A percentile compares a stretch with the other conserved stretches of the same genome.
phyloP scores from a whole-genome alignment of 2,329 filamentous ascomycete genomes.

The Aspergillus arachidicola region DNA sequence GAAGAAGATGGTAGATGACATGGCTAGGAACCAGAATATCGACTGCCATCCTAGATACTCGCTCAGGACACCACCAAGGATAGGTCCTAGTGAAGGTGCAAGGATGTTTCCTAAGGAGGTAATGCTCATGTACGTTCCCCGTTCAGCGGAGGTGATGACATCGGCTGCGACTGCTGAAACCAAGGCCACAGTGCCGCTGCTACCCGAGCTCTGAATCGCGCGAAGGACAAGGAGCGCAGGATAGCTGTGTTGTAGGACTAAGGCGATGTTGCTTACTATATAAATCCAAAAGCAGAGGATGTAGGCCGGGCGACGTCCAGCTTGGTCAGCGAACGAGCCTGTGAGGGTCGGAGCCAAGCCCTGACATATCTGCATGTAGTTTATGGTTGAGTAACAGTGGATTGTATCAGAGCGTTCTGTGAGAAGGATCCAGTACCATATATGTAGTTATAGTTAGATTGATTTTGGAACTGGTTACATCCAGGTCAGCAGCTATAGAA shows the following conservation, averaged over 20 bases:
- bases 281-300: constrained; percentile 49
- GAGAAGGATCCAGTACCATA: constrained; percentile 25
- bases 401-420: background rate
- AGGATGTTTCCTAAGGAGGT: constrained; percentile 36
- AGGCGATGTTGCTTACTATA: constrained; percentile 44
- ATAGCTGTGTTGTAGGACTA: constrained; percentile 44
- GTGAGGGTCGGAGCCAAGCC: constrained; percentile 53
- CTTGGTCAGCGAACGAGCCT: constrained; percentile 51
- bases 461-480: constrained; percentile 27
- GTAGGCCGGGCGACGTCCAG: constrained; percentile 52
- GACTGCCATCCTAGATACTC: constrained; percentile 64
- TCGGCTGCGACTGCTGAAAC: constrained; percentile 46
- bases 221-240: constrained; percentile 41
- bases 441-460: constrained; percentile 36
- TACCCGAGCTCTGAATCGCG: constrained; percentile 48
- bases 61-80: constrained; percentile 65
- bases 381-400: background rate
- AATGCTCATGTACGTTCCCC: constrained; percentile 47
- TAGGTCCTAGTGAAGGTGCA: constrained; percentile 53
- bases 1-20: constrained; percentile 53
- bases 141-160: constrained; percentile 42
- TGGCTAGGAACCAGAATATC: constrained; percentile 70
- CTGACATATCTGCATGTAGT: constrained; percentile 47
- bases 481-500: constrained; percentile 33
- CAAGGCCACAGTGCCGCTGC: constrained; percentile 45